Conservation (phyloP, 352 stramenopile genomes). For the Phytopythium mirpurense region DNA sequence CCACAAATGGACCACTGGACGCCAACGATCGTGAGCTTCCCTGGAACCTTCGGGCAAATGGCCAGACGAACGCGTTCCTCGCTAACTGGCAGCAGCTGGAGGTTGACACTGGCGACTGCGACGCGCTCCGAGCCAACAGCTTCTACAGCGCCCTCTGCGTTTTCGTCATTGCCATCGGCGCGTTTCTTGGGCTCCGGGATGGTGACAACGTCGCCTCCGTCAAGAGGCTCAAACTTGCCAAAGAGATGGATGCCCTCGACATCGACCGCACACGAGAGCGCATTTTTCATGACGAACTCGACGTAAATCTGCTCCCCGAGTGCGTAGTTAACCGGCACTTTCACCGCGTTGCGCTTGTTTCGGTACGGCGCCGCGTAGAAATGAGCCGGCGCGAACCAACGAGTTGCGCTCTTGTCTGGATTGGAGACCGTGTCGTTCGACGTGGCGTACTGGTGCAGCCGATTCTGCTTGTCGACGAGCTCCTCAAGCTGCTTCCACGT, state of each 20-base stretch:
- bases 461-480: slow-evolving; percentile 52
- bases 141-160: background rate
- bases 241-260: slow-evolving; percentile 79
- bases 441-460: slow-evolving; percentile 52
- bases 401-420: slow-evolving; percentile 10
- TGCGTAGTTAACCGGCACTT: slow-evolving; percentile 60
- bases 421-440: slow-evolving; percentile 6
- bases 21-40: slow-evolving; percentile 55
- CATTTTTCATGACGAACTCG: slow-evolving; percentile 87
- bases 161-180: background rate
- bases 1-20: slow-evolving; percentile 83
- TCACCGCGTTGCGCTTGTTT: slow-evolving; percentile 37
- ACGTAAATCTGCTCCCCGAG: slow-evolving; percentile 78
- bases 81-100: slow-evolving; percentile 70
- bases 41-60: slow-evolving; percentile 49
- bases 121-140: slow-evolving; percentile 20
- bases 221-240: slow-evolving; percentile 50
- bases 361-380: slow-evolving; percentile 50
- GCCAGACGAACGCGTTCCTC: slow-evolving; percentile 70
- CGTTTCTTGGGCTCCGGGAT: slow-evolving; percentile 27
- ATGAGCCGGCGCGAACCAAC: slow-evolving; percentile 48
- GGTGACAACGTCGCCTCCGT: slow-evolving; percentile 25
- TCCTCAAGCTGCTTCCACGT: slow-evolving; percentile 59
- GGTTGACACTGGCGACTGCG: slow-evolving; percentile 59
- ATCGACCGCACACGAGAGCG: slow-evolving; percentile 75